Base-by-base conservation (phyloP, 345 rosid species). In the Pistacia vera region DNA sequence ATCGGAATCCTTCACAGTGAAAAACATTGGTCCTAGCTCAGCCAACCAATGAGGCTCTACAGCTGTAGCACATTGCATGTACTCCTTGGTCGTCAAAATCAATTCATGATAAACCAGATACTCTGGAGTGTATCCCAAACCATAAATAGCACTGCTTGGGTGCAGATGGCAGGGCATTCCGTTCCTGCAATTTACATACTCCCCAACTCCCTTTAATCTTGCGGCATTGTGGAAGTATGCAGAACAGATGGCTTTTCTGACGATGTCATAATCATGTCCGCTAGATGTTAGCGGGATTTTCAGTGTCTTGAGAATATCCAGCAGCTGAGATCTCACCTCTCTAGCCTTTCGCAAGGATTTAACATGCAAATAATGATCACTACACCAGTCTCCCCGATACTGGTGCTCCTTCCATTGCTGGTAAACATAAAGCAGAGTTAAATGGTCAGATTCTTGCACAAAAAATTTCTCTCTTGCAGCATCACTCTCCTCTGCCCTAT, bases 81-180 rank as follows among this genome's bases (percentile, higher is more conserved):
- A 96, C 85, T 96, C 97, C 88, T 96, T 96, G 0, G 95, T 72
- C 0, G 99, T 96, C 85, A 93, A 81, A 36, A 96, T 85, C 87
- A 96, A 80, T 75, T 96, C 98, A 38, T 96, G 98, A 80, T 96
- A 92, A 38, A 96, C 97, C 61, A 96, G 95, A 41, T 92, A 84
- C 17, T 96, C 97, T 0, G 99, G 98, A 10, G 97, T 92, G 63
- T 90, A 89, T 30, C 98, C 98, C 77, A 92, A 81, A 58, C 97
- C 98, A 30, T 86, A 96, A 20, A 96, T 88, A 4, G 99, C 98
- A 69, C 99, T 96, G 84, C 93, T 93, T 3, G 98, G 98, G 68
- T 91, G 99, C 77, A 96, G 83, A 82, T 96, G 97, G 81, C 98
- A 92, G 1, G 98, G 97, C 97, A 90, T 96, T 56, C 98, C 99